Evolutionary conservation across 2,329 filamentous ascomycete genomes (phyloP), one percentile per base, ranked within the genome.

Genomic region (Zalaria obscura): DNA sequence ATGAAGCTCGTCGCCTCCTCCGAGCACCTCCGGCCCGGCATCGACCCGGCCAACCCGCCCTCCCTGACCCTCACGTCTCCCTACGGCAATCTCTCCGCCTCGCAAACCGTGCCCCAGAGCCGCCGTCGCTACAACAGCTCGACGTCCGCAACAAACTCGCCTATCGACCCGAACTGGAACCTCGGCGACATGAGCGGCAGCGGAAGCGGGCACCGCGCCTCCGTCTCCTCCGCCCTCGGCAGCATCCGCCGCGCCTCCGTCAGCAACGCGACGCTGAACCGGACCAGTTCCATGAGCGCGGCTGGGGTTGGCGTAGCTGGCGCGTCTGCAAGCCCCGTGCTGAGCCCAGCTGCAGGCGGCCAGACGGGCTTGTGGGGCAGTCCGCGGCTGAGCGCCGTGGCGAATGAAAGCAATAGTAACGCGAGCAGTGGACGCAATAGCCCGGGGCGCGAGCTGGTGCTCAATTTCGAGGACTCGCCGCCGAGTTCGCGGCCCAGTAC

Each of bases 1-100:
- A 74, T 89, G 50, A 78, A 76, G 48, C 60, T 88, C 9, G 72
- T 81, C n/a, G 81, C 81, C 27, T 85, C 76, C 41, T 80, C 77
- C 0, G 83, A 88, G 28, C 83, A 91, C 53, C 63, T 89, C 3
- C 72, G 76, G 4, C 64, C 70, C 2, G 67, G 67, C 2, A 58
- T 58, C 5, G 63, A 69, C 44, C 64, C 66, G 4, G 52, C 60
- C 7, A 49, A 46, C 42, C 53, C 55, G 29, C 36, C 53, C 7
- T 49, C 53, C 5, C 39, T 44, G 7, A 36, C 32, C 1, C 18
- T 32, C 9, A 29, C 40, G 27, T 62, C 60, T 1, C 60, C 59
- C 3, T 52, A 52, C 3, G 18, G 18, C 18, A 18, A 18, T 18
- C 45, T 55, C 5, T 36, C 43, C 50, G 6, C 41, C 50, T 31